phyloP scores from a whole-genome alignment of 148 eudicot genomes.

The Fallopia convolvulus region DNA sequence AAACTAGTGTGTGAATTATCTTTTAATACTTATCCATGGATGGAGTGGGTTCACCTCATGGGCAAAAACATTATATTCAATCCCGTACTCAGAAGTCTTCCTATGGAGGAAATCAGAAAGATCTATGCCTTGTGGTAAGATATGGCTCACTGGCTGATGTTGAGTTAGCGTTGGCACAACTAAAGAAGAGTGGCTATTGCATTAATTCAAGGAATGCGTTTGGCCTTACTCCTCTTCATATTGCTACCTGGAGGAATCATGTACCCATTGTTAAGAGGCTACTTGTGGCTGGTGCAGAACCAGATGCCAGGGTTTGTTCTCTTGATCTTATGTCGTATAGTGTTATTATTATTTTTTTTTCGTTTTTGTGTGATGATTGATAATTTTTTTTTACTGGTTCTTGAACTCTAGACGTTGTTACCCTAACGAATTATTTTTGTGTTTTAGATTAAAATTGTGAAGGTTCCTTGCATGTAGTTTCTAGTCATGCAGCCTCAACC shows the following conservation, averaged over 20 bases:
- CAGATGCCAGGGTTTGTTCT: constrained; percentile 82
- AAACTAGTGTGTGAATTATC: not conserved
- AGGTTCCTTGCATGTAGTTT: not conserved
- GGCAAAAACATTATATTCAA: constrained; percentile 49
- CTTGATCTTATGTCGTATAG: not conserved
- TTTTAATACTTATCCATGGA: constrained; percentile 31
- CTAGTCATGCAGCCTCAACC: not conserved
- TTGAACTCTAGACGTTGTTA: not conserved
- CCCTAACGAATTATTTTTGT: not conserved
- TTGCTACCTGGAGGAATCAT: constrained; percentile 99
- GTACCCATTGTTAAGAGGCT: constrained; percentile 81
- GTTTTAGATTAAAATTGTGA: not conserved
- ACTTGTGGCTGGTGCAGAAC: constrained; percentile 94
- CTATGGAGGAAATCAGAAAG: constrained; percentile 43
- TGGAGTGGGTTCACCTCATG: constrained; percentile 43
- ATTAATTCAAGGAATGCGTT: constrained; percentile 66
- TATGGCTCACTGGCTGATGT: constrained; percentile 75
- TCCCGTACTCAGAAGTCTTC: constrained; percentile 37
- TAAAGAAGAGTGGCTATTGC: constrained; percentile 82
- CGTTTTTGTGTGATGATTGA: not conserved
- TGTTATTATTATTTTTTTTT: not conserved
- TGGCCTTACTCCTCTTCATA: constrained; percentile 87
- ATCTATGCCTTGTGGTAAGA: constrained; percentile 53
- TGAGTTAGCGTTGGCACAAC: constrained; percentile 52
- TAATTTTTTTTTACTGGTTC: not conserved